A percentile compares a stretch with the other conserved stretches of the same genome.
These are phyloP conservation scores for Fusarium xylarioides DNA, from an alignment of 2,329 filamentous ascomycete genomes.

Conservation along the genomic window DNA sequence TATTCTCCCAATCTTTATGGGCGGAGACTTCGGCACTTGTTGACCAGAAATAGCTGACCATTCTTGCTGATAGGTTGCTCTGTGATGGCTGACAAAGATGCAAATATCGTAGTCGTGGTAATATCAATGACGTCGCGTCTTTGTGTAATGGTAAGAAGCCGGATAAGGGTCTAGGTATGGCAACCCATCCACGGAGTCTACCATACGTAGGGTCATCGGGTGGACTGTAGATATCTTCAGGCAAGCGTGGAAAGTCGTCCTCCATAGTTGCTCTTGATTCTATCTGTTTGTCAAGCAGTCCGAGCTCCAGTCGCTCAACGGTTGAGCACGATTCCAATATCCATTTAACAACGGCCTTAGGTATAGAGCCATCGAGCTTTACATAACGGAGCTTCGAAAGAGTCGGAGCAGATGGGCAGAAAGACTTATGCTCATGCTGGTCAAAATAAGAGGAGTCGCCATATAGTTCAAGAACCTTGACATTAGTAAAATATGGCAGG, in stretches of 20 bases:
- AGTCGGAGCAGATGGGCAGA: neutral
- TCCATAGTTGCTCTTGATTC: neutral
- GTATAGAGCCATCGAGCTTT: neutral
- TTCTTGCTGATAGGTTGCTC: neutral
- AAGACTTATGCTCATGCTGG: neutral
- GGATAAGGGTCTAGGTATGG: neutral
- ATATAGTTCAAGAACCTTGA: neutral
- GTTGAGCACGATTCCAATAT: neutral
- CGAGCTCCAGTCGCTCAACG: neutral
- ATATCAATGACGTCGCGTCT: rapidly evolving
- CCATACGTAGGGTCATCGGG: neutral
- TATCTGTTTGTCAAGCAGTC: neutral
- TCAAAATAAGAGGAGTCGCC: neutral
- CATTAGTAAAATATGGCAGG: neutral
- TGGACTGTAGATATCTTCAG: neutral
- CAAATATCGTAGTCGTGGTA: neutral
- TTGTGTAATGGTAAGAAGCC: neutral
- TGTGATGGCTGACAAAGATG: neutral
- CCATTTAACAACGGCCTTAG: neutral
- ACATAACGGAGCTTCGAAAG: neutral
- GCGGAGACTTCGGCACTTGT: neutral
- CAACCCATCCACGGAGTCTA: neutral
- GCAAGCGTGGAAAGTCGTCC: neutral
- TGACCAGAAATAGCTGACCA: neutral
- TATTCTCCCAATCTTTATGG: neutral